Conservation (phyloP, 2,329 filamentous ascomycete species). For the Verticillium dahliae region DNA sequence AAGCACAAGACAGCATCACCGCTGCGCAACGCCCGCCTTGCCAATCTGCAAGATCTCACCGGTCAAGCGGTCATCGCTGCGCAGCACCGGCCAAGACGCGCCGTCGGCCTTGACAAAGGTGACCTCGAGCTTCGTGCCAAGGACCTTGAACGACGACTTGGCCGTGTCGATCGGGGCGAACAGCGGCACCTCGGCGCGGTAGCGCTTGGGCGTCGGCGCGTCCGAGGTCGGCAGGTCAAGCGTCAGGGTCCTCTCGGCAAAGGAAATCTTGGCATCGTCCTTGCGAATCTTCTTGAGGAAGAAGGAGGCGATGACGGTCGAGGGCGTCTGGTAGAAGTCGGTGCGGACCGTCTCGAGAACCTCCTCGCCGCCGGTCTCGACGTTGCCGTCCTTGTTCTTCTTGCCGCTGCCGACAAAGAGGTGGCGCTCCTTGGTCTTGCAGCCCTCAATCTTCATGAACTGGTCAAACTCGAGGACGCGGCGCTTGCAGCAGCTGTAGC, state of each 20-base stretch:
- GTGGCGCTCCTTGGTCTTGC: conserved; percentile 74
- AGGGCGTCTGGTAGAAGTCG: conserved; percentile 92
- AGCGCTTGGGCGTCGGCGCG: conserved; percentile 63
- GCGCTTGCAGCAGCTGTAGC: conserved; percentile 94
- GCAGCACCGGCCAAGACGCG: conserved; percentile 76
- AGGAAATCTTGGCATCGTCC: conserved; percentile 64
- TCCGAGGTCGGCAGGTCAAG: conserved; percentile 86
- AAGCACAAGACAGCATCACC: not conserved
- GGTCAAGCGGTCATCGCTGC: conserved; percentile 63
- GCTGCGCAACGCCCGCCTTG: conserved; percentile 49
- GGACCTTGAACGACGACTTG: conserved; percentile 70
- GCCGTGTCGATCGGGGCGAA: conserved; percentile 71
- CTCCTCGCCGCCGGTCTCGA: conserved; percentile 55
- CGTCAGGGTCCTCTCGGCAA: conserved; percentile 55
- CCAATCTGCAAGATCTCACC: conserved; percentile 87
- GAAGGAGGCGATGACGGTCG: conserved; percentile 79
- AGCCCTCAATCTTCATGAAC: conserved; percentile 93
- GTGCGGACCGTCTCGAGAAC: conserved; percentile 70
- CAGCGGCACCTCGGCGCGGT: conserved; percentile 65
- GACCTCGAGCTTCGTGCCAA: conserved; percentile 86
- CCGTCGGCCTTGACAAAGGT: conserved; percentile 66
- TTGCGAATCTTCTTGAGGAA: conserved; percentile 98
- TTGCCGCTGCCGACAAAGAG: conserved; percentile 76
- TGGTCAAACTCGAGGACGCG: conserved; percentile 95
- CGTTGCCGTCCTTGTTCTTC: conserved; percentile 42